Evolutionary conservation across 208 protist species (phyloP).

Genomic region (Acanthamoeba rhysodes): DNA sequence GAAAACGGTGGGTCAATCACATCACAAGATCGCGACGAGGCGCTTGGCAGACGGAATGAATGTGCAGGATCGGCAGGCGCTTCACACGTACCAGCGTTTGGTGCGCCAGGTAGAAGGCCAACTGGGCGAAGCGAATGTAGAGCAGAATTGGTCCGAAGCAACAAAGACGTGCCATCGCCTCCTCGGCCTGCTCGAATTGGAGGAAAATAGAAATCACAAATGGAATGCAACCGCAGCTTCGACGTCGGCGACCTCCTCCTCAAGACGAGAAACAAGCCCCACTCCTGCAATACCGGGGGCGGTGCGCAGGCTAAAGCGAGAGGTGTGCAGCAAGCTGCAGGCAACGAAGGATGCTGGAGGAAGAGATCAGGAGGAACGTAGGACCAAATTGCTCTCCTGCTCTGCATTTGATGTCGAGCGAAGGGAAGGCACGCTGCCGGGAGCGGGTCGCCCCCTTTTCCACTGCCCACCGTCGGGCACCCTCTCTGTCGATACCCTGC

Average conservation of each 20-base stretch:
- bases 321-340: not conserved
- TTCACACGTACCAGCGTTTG: constrained; percentile 35
- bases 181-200: constrained; percentile 10
- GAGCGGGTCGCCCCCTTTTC: not conserved
- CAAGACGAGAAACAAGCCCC: not conserved
- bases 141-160: not conserved
- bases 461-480: constrained; percentile 46
- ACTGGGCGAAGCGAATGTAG: not conserved
- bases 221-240: not conserved
- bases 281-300: not conserved
- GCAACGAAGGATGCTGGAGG: not conserved
- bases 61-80: not conserved
- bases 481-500: constrained; percentile 17
- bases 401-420: constrained; percentile 32
- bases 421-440: constrained; percentile 6
- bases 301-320: not conserved
- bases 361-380: not conserved
- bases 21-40: too few species aligned
- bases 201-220: not conserved
- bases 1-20: too few species aligned
- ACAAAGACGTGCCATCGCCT: not conserved
- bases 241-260: too few species aligned
- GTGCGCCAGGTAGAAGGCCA: not conserved
- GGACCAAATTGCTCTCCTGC: not conserved
- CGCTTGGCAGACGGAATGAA: not conserved